Evolutionary conservation across 495 filamentous ascomycete genomes (phyloP), one percentile per base, ranked within the genome.

Genomic region (Neohortaea acidophila): DNA sequence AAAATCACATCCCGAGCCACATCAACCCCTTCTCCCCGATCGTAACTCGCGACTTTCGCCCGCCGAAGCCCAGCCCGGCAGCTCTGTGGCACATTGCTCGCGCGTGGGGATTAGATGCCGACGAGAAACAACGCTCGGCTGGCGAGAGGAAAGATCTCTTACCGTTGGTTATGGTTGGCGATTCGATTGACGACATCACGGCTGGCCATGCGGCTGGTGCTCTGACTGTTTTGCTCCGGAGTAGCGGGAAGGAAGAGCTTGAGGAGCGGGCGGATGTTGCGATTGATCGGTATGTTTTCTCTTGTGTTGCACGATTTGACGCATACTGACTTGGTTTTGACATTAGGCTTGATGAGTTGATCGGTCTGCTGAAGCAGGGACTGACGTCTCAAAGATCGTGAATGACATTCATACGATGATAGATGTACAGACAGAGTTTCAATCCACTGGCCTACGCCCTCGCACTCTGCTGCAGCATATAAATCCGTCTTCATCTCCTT

Each of bases 181-280:
- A 97, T 52, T 84, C 77, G 37, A 70, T 91, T 36, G 89, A 97
- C 53, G 89, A 97, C 55, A 85, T 97, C 72, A 84, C 79, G 15
- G 81, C 89, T 5, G 89, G 89, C 0, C 70, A 77, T 45, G 65
- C 63, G 30, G 89, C 89, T 8, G 87, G 87, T 3, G 81, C 86
- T 7, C 84, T 83, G 18, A 94, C 89, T 4, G 84, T 94, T 33
- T 57, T 97, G 53, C 67, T 97, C 28, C 66, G 78, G 10, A 92
- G 89, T 55, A 76, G 84, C 31, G 75, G 67, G 18, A 94, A 94
- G 55, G 60, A 54, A 32, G 72, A 81, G 46, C 55, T 94, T 32
- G 72, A 68, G 18, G 64, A 77, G 49, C 73, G 89, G 59, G 89
- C 82, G 1, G 86, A 91, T 58, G 39, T 58, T n/a, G 47, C 39